A percentile compares a stretch with the other conserved stretches of the same genome.
phyloP scores from a whole-genome alignment of 345 rosid species.

The Dimocarpus longan region DNA sequence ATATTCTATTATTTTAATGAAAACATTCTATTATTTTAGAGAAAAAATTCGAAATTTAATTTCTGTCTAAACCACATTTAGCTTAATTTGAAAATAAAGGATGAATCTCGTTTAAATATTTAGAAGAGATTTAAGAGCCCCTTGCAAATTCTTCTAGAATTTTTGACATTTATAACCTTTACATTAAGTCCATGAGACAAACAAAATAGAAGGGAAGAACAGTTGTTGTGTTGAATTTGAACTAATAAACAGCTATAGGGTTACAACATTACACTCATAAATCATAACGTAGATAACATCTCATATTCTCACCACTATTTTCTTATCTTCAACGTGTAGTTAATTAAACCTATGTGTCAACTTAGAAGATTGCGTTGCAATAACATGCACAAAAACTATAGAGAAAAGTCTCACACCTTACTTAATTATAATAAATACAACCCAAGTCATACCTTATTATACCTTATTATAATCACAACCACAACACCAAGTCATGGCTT shows the following conservation, averaged over 20 bases:
- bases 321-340: not conserved
- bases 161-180: not conserved
- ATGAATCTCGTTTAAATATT: not conserved
- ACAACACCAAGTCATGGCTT: conserved; percentile 23
- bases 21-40: too few relatives aligned
- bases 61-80: too few relatives aligned
- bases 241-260: too few relatives aligned
- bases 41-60: too few relatives aligned
- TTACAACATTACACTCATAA: too few relatives aligned
- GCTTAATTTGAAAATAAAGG: too few relatives aligned
- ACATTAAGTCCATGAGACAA: not conserved
- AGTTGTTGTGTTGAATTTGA: too few relatives aligned
- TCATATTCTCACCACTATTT: too few relatives aligned
- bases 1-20: too few relatives aligned
- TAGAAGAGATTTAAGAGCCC: not conserved
- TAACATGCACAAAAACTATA: not conserved
- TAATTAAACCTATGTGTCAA: not conserved
- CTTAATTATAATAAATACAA: not conserved
- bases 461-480: not conserved
- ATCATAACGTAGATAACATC: too few relatives aligned
- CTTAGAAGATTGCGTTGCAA: not conserved
- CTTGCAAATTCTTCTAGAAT: not conserved
- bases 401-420: not conserved
- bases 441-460: not conserved
- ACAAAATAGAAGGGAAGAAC: too few relatives aligned